phyloP scores from a whole-genome alignment of 1,139 yeast species.

The Geotrichum candidum region DNA sequence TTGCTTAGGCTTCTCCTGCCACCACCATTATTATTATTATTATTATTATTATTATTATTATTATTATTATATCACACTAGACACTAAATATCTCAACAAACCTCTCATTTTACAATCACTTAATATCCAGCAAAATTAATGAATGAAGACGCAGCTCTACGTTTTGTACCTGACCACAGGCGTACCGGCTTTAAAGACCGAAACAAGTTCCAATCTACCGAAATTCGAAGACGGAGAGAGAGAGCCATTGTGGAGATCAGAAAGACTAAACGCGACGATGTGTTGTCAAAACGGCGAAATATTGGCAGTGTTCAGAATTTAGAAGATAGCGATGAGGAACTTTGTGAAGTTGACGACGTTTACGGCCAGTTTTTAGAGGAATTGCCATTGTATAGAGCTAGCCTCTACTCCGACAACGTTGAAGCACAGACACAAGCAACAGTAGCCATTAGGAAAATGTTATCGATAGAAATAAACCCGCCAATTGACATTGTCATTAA shows the following conservation, averaged over 20 bases:
- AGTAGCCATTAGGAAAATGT: slow-evolving; percentile 83
- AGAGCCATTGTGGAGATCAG: slow-evolving; percentile 94
- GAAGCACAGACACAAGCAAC: slow-evolving; percentile 86
- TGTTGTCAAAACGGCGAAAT: slow-evolving; percentile 86
- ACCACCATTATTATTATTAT: not conserved
- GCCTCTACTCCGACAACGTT: slow-evolving; percentile 65
- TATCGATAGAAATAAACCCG: slow-evolving; percentile 92
- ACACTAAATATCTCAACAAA: not conserved
- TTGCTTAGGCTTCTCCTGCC: not conserved
- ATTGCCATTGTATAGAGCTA: not conserved
- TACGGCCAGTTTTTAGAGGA: not conserved
- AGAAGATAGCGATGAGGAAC: slow-evolving; percentile 44
- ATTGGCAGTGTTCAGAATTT: slow-evolving; percentile 44
- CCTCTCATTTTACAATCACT: not conserved
- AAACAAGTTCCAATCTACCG: slow-evolving; percentile 90
- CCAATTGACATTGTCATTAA: slow-evolving; percentile 92
- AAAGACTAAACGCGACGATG: slow-evolving; percentile 94
- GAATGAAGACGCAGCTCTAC: slow-evolving; percentile 75
- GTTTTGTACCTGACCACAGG: slow-evolving; percentile 95
- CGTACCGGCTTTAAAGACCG: slow-evolving; percentile 94
- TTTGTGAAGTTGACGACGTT: slow-evolving; percentile 25
- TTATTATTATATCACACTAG: not conserved
- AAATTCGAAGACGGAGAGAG: slow-evolving; percentile 95
- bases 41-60: not conserved
- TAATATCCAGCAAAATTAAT: slow-evolving; percentile 34